Evolutionary conservation across 177 flowering plant species (phyloP), one percentile per base, ranked within the genome.

Genomic region (Telopea speciosissima): DNA sequence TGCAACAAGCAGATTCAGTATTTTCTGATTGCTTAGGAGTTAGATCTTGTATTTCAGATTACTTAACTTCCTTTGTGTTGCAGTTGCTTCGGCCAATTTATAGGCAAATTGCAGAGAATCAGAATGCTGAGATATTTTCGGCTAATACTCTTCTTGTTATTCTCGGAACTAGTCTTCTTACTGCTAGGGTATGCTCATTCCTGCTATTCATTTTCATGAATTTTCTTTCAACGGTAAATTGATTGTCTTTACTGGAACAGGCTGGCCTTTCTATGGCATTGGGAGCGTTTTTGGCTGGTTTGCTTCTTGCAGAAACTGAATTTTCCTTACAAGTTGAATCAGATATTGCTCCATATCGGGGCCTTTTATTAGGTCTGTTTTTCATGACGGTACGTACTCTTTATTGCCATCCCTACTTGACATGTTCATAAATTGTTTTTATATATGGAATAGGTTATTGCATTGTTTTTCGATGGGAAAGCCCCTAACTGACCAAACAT

Each of bases 301-400:
- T 96, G 82, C 97, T 96, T 70, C 96, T 96, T n/a, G 99, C 99
- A 70, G 99, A 96, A 87, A 96, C 99, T 75, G 99, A 96, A 77
- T 96, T 96, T 76, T 90, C 99, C 16, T 81, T 96, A 67, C 99
- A 96, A 79, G 98, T 96, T 76, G 99, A 96, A 79, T 96, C 99
- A 52, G 99, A 96, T 85, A 96, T 96, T 75, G 99, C 99, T 83
- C 99, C 99, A 42, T 96, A 96, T 79, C 99, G 99, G 80, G 99
- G 99, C 66, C 97, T 96, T 77, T 77, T 96, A 58, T 75, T 96
- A 85, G 99, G 99, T 71, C 97, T 96, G 73, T 96, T 96, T 84
- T 96, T 96, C 86, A 96, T 96, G 99, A 96, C 99, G 83, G 99
- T 96, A 76, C 40, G 83, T 73, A 68, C 33, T 76, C 14, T 68